phyloP scores from a whole-genome alignment of 441 rosid genomes.

The Pelargonium australe region DNA sequence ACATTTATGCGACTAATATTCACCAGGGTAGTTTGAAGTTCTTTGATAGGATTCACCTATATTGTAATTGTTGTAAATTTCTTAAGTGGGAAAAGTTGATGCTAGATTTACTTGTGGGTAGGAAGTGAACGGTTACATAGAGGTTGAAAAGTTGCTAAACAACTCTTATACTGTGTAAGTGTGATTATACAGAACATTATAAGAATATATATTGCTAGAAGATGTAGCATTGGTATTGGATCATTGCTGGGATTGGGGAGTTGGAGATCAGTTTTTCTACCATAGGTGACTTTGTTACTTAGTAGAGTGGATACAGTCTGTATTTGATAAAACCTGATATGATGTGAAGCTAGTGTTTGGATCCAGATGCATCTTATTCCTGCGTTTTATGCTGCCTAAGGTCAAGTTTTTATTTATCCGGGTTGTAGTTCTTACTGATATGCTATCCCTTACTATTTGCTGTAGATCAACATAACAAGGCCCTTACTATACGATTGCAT shows the following conservation, averaged over 20 bases:
- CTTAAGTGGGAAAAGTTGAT: not conserved
- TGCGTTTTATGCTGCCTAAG: not conserved
- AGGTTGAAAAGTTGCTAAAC: conserved; percentile 3
- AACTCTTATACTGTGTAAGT: not conserved
- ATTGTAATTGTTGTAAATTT: not conserved
- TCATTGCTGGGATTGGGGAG: not conserved
- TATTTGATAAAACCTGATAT: not conserved
- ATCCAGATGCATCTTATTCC: not conserved
- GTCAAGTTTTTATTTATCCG: not conserved
- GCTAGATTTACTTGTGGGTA: not conserved
- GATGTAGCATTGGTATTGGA: not conserved
- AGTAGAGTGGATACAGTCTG: not conserved
- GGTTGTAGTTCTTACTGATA: not conserved
- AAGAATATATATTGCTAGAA: not conserved
- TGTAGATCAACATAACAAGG: too few relatives aligned
- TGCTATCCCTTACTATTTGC: too few relatives aligned
- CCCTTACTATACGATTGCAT: too few relatives aligned
- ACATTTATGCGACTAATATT: not conserved
- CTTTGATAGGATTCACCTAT: not conserved
- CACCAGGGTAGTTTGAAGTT: not conserved
- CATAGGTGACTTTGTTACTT: not conserved
- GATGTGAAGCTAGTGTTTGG: conserved; percentile 1
- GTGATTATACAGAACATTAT: not conserved
- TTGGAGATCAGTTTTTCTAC: not conserved
- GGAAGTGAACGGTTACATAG: not conserved